Evolutionary conservation across 805 yeast species (phyloP).

Genomic region (Barnettozyma pratensis): DNA sequence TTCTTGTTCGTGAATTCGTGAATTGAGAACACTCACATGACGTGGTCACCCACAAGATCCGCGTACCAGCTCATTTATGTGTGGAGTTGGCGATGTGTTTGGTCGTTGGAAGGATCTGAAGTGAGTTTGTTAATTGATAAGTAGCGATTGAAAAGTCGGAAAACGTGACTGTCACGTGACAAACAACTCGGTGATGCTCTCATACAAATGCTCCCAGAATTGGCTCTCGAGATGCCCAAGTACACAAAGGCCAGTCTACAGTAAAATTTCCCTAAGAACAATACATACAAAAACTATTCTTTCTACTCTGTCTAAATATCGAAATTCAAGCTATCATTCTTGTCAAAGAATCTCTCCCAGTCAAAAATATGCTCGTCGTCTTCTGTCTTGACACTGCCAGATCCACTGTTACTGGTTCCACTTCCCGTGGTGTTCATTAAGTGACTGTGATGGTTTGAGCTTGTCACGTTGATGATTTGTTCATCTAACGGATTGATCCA

Average conservation of each 20-base stretch:
- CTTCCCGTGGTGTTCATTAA: background rate
- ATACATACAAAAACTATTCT: too few relatives aligned
- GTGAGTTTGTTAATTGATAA: too few relatives aligned
- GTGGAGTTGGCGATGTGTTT: background rate
- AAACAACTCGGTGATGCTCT: background rate
- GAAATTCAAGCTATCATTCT: constrained; percentile 14
- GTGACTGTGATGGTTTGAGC: background rate
- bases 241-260: too few relatives aligned
- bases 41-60: constrained; percentile 1
- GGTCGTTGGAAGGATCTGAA: too few relatives aligned
- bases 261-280: too few relatives aligned
- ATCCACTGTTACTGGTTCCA: background rate
- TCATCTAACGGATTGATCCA: constrained; percentile 3
- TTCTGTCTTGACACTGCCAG: constrained; percentile 10
- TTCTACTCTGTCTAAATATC: constrained; percentile 1
- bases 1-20: too few relatives aligned
- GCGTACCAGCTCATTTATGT: constrained; percentile 10
- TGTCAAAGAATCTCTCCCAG: constrained; percentile 25
- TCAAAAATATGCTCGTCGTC: constrained; percentile 22
- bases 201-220: too few relatives aligned
- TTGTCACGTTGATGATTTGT: background rate
- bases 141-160: too few relatives aligned
- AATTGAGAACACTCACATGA: background rate
- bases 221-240: too few relatives aligned
- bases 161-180: background rate